Conservation (phyloP, 164 flowering plant genomes). For the Vitis amurensis region DNA sequence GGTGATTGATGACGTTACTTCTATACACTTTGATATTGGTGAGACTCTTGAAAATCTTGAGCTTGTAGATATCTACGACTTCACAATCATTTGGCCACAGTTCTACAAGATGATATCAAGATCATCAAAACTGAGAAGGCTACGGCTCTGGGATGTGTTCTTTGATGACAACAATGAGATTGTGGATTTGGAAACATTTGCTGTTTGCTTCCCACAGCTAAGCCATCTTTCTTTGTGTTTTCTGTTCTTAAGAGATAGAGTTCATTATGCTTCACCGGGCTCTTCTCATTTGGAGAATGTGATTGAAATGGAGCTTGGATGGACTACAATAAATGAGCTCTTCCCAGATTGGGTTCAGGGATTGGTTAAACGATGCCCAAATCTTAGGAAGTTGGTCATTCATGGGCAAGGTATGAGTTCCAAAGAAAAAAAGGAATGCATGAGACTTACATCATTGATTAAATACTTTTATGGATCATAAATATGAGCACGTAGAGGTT, state of each 20-base stretch:
- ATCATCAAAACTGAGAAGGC: constrained; percentile 49
- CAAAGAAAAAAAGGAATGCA: constrained; percentile 46
- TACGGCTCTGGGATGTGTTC: constrained; percentile 81
- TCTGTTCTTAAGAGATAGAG: constrained; percentile 56
- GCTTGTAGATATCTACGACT: too few species aligned
- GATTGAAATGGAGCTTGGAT: constrained; percentile 73
- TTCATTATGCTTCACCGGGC: constrained; percentile 66
- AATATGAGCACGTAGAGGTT: constrained; percentile 64
- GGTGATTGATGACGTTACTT: constrained; percentile 10
- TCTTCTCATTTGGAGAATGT: constrained; percentile 61
- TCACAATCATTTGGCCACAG: too few species aligned
- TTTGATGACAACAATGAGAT: constrained; percentile 83
- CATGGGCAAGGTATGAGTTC: constrained; percentile 40
- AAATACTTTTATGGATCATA: constrained; percentile 48
- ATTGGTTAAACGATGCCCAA: constrained; percentile 51
- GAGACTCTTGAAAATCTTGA: too few species aligned
- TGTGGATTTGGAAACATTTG: constrained; percentile 77
- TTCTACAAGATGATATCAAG: too few species aligned
- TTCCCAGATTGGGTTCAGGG: constrained; percentile 56
- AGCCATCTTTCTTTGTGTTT: constrained; percentile 70
- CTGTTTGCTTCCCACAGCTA: constrained; percentile 65
- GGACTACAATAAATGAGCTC: constrained; percentile 63
- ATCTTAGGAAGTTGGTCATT: constrained; percentile 51
- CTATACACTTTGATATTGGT: too few species aligned
- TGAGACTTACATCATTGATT: constrained; percentile 40